These are phyloP conservation scores for Aspergillus tubingensis DNA, from an alignment of 2,329 filamentous ascomycete genomes.

Conservation along the genomic window DNA sequence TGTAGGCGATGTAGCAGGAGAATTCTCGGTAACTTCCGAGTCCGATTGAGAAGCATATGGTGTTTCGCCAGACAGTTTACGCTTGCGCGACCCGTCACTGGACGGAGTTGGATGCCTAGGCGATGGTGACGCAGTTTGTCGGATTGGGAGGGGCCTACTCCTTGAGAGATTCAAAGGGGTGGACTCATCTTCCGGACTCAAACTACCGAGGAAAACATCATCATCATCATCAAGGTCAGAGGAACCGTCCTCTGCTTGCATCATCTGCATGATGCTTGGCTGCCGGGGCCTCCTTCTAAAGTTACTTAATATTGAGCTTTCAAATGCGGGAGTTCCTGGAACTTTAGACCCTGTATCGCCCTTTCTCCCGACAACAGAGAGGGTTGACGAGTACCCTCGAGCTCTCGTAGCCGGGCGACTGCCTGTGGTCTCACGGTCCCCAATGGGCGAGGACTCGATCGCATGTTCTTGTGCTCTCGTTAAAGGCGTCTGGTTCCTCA, in stretches of 20 bases:
- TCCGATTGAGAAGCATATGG: conserved; percentile 33
- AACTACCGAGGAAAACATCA: conserved; percentile 46
- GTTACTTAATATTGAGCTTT: conserved; percentile 47
- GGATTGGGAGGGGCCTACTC: conserved; percentile 33
- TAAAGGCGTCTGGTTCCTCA: conserved; percentile 35
- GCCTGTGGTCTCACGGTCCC: conserved; percentile 34
- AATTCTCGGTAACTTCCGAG: conserved; percentile 21
- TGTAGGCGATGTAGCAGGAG: conserved; percentile 21
- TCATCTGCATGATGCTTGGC: conserved; percentile 48
- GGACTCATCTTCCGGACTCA: conserved; percentile 49
- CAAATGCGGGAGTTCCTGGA: conserved; percentile 45
- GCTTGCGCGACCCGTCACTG: conserved; percentile 38
- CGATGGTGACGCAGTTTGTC: conserved; percentile 24
- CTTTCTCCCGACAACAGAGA: conserved; percentile 41
- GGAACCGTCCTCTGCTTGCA: conserved; percentile 44
- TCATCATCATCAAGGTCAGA: conserved; percentile 42
- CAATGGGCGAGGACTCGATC: conserved; percentile 38
- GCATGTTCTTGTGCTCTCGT: conserved; percentile 34
- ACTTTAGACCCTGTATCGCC: conserved; percentile 38
- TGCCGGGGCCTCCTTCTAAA: conserved; percentile 48
- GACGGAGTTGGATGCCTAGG: conserved; percentile 30
- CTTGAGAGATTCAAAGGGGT: conserved; percentile 44
- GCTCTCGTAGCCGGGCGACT: conserved; percentile 40
- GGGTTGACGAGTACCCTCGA: conserved; percentile 43
- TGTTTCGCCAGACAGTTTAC: conserved; percentile 34